A percentile compares a stretch with the other conserved stretches of the same genome.
phyloP scores from a whole-genome alignment of 2,329 filamentous ascomycete genomes.

The Aspergillus aculeatinus region DNA sequence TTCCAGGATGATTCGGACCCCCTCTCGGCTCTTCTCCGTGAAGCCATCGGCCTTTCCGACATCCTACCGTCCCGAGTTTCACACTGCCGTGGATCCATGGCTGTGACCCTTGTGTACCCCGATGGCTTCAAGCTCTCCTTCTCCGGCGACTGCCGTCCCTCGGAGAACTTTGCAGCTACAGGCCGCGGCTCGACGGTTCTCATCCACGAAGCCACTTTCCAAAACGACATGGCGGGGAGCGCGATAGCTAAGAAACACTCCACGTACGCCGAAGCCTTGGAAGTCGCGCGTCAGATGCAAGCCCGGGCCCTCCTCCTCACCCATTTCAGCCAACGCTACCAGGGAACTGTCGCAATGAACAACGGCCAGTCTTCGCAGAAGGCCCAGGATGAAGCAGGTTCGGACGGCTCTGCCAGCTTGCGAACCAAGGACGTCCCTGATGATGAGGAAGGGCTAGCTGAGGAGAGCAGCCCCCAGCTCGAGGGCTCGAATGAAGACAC shows the following conservation, averaged over 20 bases:
- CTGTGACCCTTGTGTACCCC: constrained; percentile 73
- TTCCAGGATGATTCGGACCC: constrained; percentile 30
- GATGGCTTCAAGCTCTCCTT: constrained; percentile 84
- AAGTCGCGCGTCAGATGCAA: constrained; percentile 72
- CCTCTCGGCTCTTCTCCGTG: constrained; percentile 44
- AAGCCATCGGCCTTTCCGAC: constrained; percentile 60
- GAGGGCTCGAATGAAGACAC: not conserved
- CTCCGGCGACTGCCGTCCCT: constrained; percentile 90
- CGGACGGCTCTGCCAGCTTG: constrained; percentile 7
- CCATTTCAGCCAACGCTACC: constrained; percentile 93
- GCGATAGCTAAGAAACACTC: constrained; percentile 86
- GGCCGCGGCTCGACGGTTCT: constrained; percentile 76
- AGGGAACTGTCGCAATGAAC: constrained; percentile 58
- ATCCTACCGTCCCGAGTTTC: constrained; percentile 68
- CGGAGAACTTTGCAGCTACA: constrained; percentile 64
- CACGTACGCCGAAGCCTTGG: constrained; percentile 82
- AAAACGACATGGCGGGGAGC: constrained; percentile 76
- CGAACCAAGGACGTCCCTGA: constrained; percentile 28
- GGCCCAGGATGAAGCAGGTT: constrained; percentile 8
- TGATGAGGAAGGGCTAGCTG: constrained; percentile 11
- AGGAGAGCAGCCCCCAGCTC: constrained; percentile 13
- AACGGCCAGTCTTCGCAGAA: not conserved
- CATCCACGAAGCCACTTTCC: constrained; percentile 95
- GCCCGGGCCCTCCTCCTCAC: constrained; percentile 81
- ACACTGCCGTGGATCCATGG: constrained; percentile 79